Evolutionary conservation across 371 early-diverging fungal species (phyloP).

Genomic region (Mucor racemosus): DNA sequence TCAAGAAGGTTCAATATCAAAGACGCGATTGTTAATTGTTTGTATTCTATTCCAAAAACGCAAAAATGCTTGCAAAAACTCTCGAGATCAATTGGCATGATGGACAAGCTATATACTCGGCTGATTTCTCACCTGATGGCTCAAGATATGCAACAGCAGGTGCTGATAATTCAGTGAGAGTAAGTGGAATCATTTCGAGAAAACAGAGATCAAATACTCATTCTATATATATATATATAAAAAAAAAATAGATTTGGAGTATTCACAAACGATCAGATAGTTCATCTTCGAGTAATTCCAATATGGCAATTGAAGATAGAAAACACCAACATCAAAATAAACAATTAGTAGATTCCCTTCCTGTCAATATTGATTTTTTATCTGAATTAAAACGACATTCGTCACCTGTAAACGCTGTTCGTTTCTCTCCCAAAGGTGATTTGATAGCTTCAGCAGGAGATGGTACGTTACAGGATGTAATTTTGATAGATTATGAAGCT

Average conservation of each 20-base stretch:
- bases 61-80: slow-evolving; percentile 46
- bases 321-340: slow-evolving; percentile 11
- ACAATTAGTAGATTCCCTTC: slow-evolving; percentile 46
- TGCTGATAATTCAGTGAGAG: slow-evolving; percentile 88
- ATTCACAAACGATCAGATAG: slow-evolving; percentile 36
- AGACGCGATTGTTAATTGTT: slow-evolving; percentile 10
- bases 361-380: slow-evolving; percentile 74
- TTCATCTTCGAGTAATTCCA: background rate
- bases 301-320: slow-evolving; percentile 13
- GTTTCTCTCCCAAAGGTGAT: slow-evolving; percentile 85
- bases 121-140: slow-evolving; percentile 83
- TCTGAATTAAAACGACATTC: slow-evolving; percentile 87
- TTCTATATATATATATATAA: background rate
- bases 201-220: background rate
- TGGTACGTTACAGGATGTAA: slow-evolving; percentile 52
- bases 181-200: slow-evolving; percentile 36
- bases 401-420: slow-evolving; percentile 91
- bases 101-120: slow-evolving; percentile 86
- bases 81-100: slow-evolving; percentile 96
- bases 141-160: slow-evolving; percentile 89
- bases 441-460: slow-evolving; percentile 91
- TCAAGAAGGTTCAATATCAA: background rate
- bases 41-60: slow-evolving; percentile 3
- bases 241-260: slow-evolving; percentile 68
- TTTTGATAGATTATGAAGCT: background rate